Base-by-base conservation (phyloP, 179 eudicot genomes). In the Drosera spatulata region DNA sequence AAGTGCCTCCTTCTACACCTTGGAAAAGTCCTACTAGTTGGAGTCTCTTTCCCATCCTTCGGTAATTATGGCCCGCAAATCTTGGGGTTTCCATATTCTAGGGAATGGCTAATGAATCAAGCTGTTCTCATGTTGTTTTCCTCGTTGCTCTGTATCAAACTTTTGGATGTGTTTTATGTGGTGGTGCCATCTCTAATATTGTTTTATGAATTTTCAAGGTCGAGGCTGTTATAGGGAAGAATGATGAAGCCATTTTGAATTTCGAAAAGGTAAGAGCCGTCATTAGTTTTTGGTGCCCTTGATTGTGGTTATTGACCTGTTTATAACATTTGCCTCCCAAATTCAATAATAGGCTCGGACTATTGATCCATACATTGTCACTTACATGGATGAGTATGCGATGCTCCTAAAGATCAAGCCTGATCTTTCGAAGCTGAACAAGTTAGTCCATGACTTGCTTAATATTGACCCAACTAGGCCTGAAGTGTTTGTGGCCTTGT, bases 311-410 rank as follows among this genome's bases (percentile, higher is more conserved):
- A 40, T 57, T 51, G 39, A 59, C 58, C 61, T 46, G 61, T 3
- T 61, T 6, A 22, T 41, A 9, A 47, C 61, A 53, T 41, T 60
- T 56, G 54, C 67, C n/a, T 53, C 49, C 54, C 14, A 13, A 55
- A 72, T 48, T 53, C 61, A 54, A 71, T 65, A 56, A 49, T 82
- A 91, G 98, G 98, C 84, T 71, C 86, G 95, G 58, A 77, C 86
- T 41, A 66, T 86, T 71, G 98, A 91, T 82, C 98, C 96, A 51
- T 81, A 80, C 57, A 67, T 86, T 50, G 65, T 91, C 60, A 88
- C 95, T 22, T 79, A 80, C 62, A 91, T 91, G 98, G 98, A 91
- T 72, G 98, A 91, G 78, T 91, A 91, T 76, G 98, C 98, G 33
- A 84, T 91, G 85, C 96, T 91, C 63, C 79, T 91, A 44, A 91